A percentile compares a stretch with the other conserved stretches of the same genome.
Evolutionary conservation across 2,329 filamentous ascomycete genomes (phyloP).

Genomic region (Pseudogymnoascus sp.): DNA sequence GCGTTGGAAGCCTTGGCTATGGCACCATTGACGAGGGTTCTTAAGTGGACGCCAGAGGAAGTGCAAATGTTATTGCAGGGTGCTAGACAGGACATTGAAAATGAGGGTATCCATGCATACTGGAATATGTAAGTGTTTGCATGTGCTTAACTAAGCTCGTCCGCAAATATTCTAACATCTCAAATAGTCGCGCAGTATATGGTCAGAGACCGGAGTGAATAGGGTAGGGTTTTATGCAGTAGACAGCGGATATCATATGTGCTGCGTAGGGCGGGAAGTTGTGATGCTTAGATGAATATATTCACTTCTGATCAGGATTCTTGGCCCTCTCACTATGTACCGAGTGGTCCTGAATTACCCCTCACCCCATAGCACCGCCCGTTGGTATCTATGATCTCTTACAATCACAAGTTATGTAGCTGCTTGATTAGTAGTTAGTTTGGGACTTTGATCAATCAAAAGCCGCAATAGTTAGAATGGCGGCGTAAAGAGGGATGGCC

Average conservation of each 20-base stretch:
- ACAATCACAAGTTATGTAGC: too few relatives aligned
- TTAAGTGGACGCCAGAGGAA: slow-evolving; percentile 25
- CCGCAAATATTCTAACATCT: not conserved
- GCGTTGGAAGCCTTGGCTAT: slow-evolving; percentile 24
- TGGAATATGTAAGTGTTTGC: slow-evolving; percentile 11
- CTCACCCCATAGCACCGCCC: not conserved
- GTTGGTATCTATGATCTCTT: not conserved
- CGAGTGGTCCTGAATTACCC: not conserved
- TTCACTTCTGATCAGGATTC: not conserved
- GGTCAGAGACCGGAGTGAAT: not conserved
- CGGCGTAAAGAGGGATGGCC: too few relatives aligned
- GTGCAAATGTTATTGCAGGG: slow-evolving; percentile 30
- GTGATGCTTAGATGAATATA: not conserved
- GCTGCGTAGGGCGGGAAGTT: not conserved
- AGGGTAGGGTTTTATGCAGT: not conserved
- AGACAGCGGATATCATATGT: not conserved
- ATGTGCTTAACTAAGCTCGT: not conserved
- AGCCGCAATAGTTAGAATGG: too few relatives aligned
- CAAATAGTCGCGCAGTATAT: not conserved
- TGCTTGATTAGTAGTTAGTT: too few relatives aligned
- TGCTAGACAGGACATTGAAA: slow-evolving; percentile 31
- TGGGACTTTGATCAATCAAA: too few relatives aligned
- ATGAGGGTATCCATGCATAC: slow-evolving; percentile 30
- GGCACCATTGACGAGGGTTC: slow-evolving; percentile 21
- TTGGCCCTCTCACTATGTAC: not conserved